Evolutionary conservation across 2,329 filamentous ascomycete species (phyloP), one percentile per base, ranked within the genome.

Genomic region (Phyllosticta citrichinensis): DNA sequence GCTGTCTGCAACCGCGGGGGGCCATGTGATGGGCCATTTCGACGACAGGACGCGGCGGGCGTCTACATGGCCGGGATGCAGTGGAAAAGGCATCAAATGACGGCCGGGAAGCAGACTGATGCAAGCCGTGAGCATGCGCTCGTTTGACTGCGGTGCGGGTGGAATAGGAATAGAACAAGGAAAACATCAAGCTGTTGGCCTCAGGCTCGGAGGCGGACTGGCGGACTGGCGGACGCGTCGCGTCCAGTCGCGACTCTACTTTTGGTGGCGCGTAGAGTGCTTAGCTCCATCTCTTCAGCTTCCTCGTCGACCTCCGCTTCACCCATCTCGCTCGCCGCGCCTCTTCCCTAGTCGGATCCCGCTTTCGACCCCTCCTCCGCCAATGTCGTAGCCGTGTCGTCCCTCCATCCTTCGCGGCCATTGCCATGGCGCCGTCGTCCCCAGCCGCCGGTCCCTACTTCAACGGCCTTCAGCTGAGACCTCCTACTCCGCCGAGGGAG

Each of bases 401-500:
- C 17, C 50, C 24, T 19, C 55, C 40, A 30, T 59, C 57, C 6
- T 27, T 30, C 11, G 25, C 51, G 17, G 52, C 27, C 51, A 24
- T 53, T 55, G 56, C 55, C 33, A 62, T 57, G 60, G 54, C 75
- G 73, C 71, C 73, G 67, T 71, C 70, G 63, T 71, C 71, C 62
- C 60, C 66, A 66, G 70, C 70, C 57, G 68, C 27, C 27, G 27
- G 27, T 8, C 9, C 27, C 27, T 30, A 69, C 58, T 74, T 81
- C 67, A 73, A 78, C 62, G 72, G 73, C 59, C 72, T 82, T 65
- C 76, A 79, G 67, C 72, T 74, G 70, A 79, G 80, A 67, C 81
- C 81, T 63, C 81, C 81, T 19, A 84, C 81, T 67, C 81, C 82
- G 65, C 82, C 81, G 47, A 78, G 77, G 73, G 79, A 77, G 65